phyloP scores from a whole-genome alignment of 106 monocot species.

The Platanthera zijinensis region DNA sequence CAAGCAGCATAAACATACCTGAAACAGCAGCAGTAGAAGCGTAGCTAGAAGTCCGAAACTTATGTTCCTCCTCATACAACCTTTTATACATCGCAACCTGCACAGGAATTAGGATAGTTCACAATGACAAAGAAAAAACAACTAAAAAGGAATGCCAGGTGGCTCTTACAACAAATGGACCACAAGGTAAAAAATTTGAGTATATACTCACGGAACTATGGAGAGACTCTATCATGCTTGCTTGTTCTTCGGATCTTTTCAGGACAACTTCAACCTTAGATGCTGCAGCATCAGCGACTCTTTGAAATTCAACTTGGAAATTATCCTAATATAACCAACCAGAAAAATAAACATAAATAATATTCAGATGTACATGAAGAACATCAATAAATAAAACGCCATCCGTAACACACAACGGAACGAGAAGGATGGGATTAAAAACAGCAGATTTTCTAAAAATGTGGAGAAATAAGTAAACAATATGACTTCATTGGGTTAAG shows the following conservation, averaged over 20 bases:
- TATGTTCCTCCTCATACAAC: constrained; percentile 79
- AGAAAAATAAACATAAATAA: background rate
- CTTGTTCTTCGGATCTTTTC: constrained; percentile 90
- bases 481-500: background rate
- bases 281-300: constrained; percentile 45
- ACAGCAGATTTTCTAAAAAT: background rate
- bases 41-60: constrained; percentile 26
- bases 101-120: background rate
- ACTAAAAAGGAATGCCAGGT: background rate
- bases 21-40: constrained; percentile 12
- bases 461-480: background rate
- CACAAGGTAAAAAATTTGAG: background rate
- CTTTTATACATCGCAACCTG: constrained; percentile 98
- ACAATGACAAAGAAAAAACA: background rate
- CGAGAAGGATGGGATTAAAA: background rate
- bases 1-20: constrained; percentile 25
- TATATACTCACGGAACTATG: constrained; percentile 62
- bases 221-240: constrained; percentile 82
- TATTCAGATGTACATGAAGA: background rate
- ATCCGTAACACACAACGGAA: background rate
- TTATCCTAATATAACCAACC: constrained; percentile 39
- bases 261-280: constrained; percentile 69
- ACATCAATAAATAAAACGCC: background rate
- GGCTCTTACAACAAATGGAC: background rate
- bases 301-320: constrained; percentile 68